A percentile compares a stretch with the other conserved stretches of the same genome.
These are phyloP conservation scores for Kuraishia ogatae DNA, from an alignment of 805 yeast species.

Conservation along the genomic window DNA sequence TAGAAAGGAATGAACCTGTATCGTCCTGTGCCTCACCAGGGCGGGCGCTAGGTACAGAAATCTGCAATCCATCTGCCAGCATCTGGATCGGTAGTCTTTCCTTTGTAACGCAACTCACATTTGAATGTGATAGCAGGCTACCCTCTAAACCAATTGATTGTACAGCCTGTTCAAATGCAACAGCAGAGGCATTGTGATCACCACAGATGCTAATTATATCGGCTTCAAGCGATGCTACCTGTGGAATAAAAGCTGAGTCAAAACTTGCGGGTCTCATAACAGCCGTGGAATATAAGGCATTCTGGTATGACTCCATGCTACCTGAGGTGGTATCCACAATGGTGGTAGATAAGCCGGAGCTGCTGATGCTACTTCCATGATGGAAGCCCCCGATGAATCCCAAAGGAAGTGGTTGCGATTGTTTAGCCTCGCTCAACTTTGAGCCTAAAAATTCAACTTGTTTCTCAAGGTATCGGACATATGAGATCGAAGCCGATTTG, in stretches of 20 bases:
- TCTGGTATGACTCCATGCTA: not conserved
- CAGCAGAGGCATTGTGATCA: not conserved
- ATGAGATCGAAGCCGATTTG: conserved; percentile 13
- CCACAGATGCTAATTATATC: not conserved
- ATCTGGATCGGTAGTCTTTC: not conserved
- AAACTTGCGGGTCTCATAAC: not conserved
- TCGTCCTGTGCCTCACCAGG: not conserved
- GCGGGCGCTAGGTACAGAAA: not conserved
- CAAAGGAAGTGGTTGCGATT: not conserved
- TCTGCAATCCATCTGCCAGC: not conserved
- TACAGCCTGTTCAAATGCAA: not conserved
- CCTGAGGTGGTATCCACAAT: not conserved
- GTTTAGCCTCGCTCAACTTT: conserved; percentile 1
- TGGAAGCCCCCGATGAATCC: not conserved
- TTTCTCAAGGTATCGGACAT: conserved; percentile 11
- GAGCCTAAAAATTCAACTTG: conserved; percentile 5
- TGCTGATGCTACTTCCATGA: not conserved
- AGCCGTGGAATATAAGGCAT: not conserved
- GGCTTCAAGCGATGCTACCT: not conserved
- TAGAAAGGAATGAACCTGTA: not conserved
- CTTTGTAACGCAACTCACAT: not conserved
- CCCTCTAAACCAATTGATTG: not conserved
- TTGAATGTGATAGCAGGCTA: not conserved
- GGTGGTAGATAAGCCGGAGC: not conserved
- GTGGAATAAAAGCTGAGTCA: not conserved